A percentile compares a stretch with the other conserved stretches of the same genome.
These are phyloP conservation scores for Lizonia empirigonia DNA, from an alignment of 2,329 filamentous ascomycete species.

Conservation along the genomic window DNA sequence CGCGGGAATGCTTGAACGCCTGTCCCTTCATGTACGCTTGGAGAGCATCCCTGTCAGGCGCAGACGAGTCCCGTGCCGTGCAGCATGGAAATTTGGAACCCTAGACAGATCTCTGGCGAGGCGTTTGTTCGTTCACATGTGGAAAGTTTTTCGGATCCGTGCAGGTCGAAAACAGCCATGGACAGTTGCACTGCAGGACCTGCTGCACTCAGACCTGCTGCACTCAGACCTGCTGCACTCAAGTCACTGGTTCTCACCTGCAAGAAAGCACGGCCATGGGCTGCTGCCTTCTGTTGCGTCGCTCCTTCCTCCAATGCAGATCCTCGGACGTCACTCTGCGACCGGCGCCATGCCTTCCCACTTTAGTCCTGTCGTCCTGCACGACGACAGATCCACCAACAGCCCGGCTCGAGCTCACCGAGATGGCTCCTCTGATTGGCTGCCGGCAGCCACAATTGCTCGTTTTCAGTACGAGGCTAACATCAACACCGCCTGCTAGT, in stretches of 20 bases:
- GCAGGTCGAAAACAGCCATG: constrained; percentile 5
- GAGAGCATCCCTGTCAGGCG: constrained; percentile 6
- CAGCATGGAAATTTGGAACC: constrained; percentile 11
- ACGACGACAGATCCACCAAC: constrained; percentile 13
- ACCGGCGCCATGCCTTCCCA: constrained; percentile 7
- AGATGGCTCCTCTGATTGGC: constrained; percentile 2
- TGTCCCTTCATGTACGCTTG: constrained; percentile 10
- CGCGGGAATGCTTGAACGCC: constrained; percentile 10
- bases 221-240: background rate
- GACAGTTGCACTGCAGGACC: constrained; percentile 1
- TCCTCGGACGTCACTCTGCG: constrained; percentile 10
- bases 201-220: background rate
- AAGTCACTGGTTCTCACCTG: background rate
- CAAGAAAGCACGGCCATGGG: background rate
- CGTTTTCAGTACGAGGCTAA: constrained; percentile 9
- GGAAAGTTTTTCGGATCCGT: constrained; percentile 14
- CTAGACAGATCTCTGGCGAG: constrained; percentile 9
- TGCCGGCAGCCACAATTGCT: background rate
- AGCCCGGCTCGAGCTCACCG: constrained; percentile 14
- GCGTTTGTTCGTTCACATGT: constrained; percentile 5
- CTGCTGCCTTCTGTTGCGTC: background rate
- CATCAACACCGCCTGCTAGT: constrained; percentile 1
- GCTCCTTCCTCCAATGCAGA: constrained; percentile 12
- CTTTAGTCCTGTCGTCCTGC: constrained; percentile 14
- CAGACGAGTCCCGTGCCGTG: constrained; percentile 13